Evolutionary conservation across 345 rosid genomes (phyloP), one percentile per base, ranked within the genome.

Genomic region (Eucalyptus sideroxylon): DNA sequence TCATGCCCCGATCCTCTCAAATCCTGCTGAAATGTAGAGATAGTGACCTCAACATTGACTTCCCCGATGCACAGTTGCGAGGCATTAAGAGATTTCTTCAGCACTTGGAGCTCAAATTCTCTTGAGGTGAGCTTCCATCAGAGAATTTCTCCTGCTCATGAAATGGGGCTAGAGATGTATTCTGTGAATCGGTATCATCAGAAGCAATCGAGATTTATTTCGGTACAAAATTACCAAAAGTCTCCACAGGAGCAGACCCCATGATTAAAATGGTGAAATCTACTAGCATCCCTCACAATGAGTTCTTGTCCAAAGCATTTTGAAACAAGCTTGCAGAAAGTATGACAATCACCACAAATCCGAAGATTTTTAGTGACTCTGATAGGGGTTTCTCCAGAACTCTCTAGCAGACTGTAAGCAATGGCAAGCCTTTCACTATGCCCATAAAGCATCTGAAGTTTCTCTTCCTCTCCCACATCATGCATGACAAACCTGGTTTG

Each of bases 231-330:
- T 95, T 92, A 97, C 96, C 97, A 96, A 90, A 92, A 95, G 90
- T 97, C 96, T 83, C 96, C 96, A 87, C 99, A 97, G 89, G 99
- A 96, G 90, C 99, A 97, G 50, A 88, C 45, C 87, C 99, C 99
- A 90, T 88, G 94, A 91, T 93, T 89, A 89, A 97, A 96, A 92
- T 95, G 98, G 95, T 97, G 99, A 92, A 96, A 96, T 92, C 98
- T 95, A 88, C 93, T 95, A 86, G 97, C 97, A 92, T 97, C 99
- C 93, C 99, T 96, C 89, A 95, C 92, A 81, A 96, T 88, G 86
- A 96, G 94, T 88, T 94, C 91, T 89, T 95, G 92, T 34, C 88
- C 86, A 65, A 91, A 94, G 88, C 93, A 88, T 91, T 92, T 93
- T 30, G 99, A 96, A 89, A 97, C 96, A 89, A 96, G 89, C 95